Evolutionary conservation across 129 eudicot species (phyloP).

Genomic region (Flaveria sonorensis): DNA sequence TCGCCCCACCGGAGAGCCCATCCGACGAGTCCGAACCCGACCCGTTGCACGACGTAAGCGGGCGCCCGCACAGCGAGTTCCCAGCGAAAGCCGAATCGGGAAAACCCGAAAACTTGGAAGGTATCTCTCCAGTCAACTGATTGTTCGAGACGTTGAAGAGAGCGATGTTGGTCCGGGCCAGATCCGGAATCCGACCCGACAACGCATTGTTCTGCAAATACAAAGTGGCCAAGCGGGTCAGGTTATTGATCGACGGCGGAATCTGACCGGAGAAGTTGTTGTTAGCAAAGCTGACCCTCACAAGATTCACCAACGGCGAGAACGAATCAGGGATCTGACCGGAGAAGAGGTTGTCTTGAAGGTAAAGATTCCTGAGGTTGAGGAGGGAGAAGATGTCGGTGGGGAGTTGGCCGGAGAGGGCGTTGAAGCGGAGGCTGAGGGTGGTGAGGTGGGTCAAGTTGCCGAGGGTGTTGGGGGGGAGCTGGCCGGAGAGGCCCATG

Average conservation of each 20-base stretch:
- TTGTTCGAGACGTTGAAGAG: slow-evolving; percentile 71
- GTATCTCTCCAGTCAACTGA: slow-evolving; percentile 59
- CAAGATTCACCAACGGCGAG: slow-evolving; percentile 44
- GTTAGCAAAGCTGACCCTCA: slow-evolving; percentile 53
- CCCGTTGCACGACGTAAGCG: slow-evolving; percentile 52
- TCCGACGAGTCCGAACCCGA: slow-evolving; percentile 18
- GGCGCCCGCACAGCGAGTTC: slow-evolving; percentile 63
- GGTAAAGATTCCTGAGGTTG: slow-evolving; percentile 60
- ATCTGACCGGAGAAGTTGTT: slow-evolving; percentile 66
- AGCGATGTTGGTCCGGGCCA: slow-evolving; percentile 41
- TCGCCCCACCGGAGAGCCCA: slow-evolving; percentile 76
- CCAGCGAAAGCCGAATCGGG: slow-evolving; percentile 58
- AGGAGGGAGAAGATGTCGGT: slow-evolving; percentile 42
- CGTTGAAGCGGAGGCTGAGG: slow-evolving; percentile 75
- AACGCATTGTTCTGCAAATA: slow-evolving; percentile 54
- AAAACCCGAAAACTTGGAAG: slow-evolving; percentile 37
- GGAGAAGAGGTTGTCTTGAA: slow-evolving; percentile 59
- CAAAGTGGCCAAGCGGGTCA: slow-evolving; percentile 65
- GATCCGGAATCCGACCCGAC: slow-evolving; percentile 66
- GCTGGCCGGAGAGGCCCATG: slow-evolving; percentile 64
- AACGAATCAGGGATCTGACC: slow-evolving; percentile 62
- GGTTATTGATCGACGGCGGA: slow-evolving; percentile 41
- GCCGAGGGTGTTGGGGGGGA: slow-evolving; percentile 55
- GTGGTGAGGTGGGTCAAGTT: slow-evolving; percentile 58
- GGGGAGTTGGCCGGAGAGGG: slow-evolving; percentile 64